Percentiles rank a stretch among this genome's conserved stretches.
phyloP scores from a whole-genome alignment of 1,284 basidiomycete species.

The Cryptococcus hybrid region DNA sequence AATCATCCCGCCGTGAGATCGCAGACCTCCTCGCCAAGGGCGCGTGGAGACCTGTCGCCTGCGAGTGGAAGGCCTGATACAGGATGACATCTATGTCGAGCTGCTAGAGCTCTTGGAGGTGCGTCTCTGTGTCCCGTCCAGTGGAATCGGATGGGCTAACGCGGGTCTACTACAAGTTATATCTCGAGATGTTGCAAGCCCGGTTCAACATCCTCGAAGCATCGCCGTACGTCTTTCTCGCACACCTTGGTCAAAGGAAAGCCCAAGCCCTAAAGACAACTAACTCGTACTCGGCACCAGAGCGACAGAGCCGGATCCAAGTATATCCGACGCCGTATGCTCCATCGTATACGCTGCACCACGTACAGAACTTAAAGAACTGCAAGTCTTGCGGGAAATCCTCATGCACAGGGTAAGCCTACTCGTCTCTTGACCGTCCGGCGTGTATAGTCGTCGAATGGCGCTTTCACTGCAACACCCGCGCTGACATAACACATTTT shows the following conservation, averaged over 20 bases:
- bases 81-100: conserved; percentile 57
- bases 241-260: too few relatives aligned
- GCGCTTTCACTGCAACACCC: too few relatives aligned
- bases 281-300: conserved; percentile 46
- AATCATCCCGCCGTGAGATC: conserved; percentile 55
- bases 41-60: conserved; percentile 47
- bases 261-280: too few relatives aligned
- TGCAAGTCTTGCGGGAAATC: conserved; percentile 86
- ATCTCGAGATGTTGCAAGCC: conserved; percentile 87
- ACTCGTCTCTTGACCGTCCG: too few relatives aligned
- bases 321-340: conserved; percentile 67
- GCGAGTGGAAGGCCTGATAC: conserved; percentile 47
- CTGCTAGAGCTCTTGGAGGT: conserved; percentile 83
- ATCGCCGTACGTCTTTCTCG: conserved; percentile 19
- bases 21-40: conserved; percentile 48
- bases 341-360: conserved; percentile 88
- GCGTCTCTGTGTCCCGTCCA: conserved; percentile 7
- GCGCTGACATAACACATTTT: too few relatives aligned
- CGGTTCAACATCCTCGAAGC: conserved; percentile 84
- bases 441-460: too few relatives aligned
- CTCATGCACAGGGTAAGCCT: conserved; percentile 71
- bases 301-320: conserved; percentile 76
- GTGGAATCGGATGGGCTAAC: too few relatives aligned
- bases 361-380: conserved; percentile 86
- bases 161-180: conserved; percentile 55